Evolutionary conservation across 2,329 filamentous ascomycete genomes (phyloP).

Genomic region (Hypoxylon sp.): DNA sequence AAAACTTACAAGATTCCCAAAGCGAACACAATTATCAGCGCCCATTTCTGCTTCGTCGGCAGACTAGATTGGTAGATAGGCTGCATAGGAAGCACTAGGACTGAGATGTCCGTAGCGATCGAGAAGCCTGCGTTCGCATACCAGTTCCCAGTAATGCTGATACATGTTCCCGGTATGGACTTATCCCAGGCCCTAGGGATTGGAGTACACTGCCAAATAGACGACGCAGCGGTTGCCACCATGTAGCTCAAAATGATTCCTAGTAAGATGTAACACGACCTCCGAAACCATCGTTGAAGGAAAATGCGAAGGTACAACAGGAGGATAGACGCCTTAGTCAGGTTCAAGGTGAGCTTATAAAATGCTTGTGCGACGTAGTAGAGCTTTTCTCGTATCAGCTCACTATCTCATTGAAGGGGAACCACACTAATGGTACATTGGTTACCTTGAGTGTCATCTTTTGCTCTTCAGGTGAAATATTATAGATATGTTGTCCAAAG

Average conservation of each 20-base stretch:
- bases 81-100: constrained; percentile 64
- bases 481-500: constrained; percentile 60
- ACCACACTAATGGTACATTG: constrained; percentile 2
- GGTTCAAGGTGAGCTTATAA: constrained; percentile 68
- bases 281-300: constrained; percentile 62
- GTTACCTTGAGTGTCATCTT: constrained; percentile 56
- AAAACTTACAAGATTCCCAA: constrained; percentile 60
- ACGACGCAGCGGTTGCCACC: constrained; percentile 60
- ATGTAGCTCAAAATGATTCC: constrained; percentile 62
- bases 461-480: constrained; percentile 55
- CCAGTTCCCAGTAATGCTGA: constrained; percentile 64
- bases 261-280: constrained; percentile 60
- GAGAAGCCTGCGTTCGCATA: constrained; percentile 65
- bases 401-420: neutral
- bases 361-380: constrained; percentile 68
- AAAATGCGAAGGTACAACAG: constrained; percentile 70
- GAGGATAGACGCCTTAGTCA: constrained; percentile 68
- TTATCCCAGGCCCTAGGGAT: constrained; percentile 64
- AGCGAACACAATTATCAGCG: constrained; percentile 60
- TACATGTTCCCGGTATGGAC: constrained; percentile 59
- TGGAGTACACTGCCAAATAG: constrained; percentile 66
- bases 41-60: constrained; percentile 59
- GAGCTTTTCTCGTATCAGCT: constrained; percentile 53
- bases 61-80: constrained; percentile 63
- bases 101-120: constrained; percentile 63